These are phyloP conservation scores for Solanum aculeatissimum DNA, from an alignment of 305 asterid species.

Conservation along the genomic window DNA sequence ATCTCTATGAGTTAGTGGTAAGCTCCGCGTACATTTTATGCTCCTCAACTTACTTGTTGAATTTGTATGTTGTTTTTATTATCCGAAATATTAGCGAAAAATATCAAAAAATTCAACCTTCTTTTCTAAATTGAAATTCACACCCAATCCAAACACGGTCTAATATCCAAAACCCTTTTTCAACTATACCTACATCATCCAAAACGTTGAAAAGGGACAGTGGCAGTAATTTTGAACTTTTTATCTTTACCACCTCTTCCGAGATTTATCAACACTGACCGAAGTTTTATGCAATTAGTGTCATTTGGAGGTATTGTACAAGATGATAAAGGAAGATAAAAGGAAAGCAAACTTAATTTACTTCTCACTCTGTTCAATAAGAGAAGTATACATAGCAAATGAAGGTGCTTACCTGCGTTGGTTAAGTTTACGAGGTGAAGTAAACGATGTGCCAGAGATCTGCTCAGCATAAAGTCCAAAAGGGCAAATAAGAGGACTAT, in stretches of 20 bases:
- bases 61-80: neutral
- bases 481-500: slow-evolving; percentile 85
- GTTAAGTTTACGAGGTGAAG: slow-evolving; percentile 87
- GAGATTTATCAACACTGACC: too few relatives aligned
- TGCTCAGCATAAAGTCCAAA: slow-evolving; percentile 92
- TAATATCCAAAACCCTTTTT: neutral
- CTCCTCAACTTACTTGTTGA: too few relatives aligned
- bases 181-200: neutral
- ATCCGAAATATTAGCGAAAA: neutral
- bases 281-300: too few relatives aligned
- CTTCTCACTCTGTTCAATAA: too few relatives aligned
- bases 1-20: too few relatives aligned
- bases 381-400: neutral
- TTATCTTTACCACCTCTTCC: too few relatives aligned
- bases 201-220: neutral
- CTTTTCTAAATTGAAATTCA: neutral
- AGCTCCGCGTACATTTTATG: too few relatives aligned
- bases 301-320: too few relatives aligned
- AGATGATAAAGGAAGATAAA: too few relatives aligned
- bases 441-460: slow-evolving; percentile 93
- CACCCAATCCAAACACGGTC: neutral
- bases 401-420: slow-evolving; percentile 42
- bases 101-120: neutral
- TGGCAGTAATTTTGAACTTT: neutral
- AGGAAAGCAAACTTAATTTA: too few relatives aligned